Evolutionary conservation across 352 stramenopile genomes (phyloP).

Genomic region (Halophytophthora batemanensis): DNA sequence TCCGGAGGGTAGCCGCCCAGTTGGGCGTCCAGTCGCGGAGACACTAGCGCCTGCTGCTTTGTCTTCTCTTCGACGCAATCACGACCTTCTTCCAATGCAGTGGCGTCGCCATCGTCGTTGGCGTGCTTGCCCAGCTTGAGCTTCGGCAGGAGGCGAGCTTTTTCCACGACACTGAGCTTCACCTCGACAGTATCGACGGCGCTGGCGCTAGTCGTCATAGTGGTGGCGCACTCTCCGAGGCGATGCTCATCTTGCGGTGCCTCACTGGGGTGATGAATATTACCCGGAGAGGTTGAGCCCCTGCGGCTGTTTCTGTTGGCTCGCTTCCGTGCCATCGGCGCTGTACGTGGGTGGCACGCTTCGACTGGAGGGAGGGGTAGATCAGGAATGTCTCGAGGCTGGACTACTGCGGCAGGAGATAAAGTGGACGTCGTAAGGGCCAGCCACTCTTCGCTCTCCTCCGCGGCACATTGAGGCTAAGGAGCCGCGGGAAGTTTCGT

Average conservation of each 20-base stretch:
- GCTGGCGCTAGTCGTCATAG: slow-evolving; percentile 21
- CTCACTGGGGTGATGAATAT: slow-evolving; percentile 3
- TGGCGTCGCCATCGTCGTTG: slow-evolving; percentile 10
- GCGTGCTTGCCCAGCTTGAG: neutral
- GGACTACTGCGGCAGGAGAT: too few species aligned
- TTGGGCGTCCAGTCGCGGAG: slow-evolving; percentile 51
- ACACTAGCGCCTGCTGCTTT: slow-evolving; percentile 20
- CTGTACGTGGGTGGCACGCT: too few species aligned
- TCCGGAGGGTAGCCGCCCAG: slow-evolving; percentile 71
- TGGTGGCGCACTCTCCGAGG: slow-evolving; percentile 12
- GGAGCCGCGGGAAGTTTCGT: too few species aligned
- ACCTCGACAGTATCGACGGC: slow-evolving; percentile 6
- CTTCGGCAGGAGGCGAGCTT: slow-evolving; percentile 6
- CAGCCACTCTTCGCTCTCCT: too few species aligned
- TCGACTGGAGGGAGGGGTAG: too few species aligned
- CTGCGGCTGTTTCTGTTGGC: slow-evolving; percentile 14
- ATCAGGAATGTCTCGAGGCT: too few species aligned
- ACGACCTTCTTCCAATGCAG: slow-evolving; percentile 20
- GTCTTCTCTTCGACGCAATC: slow-evolving; percentile 4
- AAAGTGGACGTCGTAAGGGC: too few species aligned
- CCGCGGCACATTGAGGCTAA: too few species aligned
- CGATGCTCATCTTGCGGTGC: slow-evolving; percentile 8
- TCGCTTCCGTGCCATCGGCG: slow-evolving; percentile 26
- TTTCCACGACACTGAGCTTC: slow-evolving; percentile 10
- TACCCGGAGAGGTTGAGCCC: slow-evolving; percentile 8